Conservation (phyloP, 2,329 filamentous ascomycete species). For the Trichophyton verrucosum region DNA sequence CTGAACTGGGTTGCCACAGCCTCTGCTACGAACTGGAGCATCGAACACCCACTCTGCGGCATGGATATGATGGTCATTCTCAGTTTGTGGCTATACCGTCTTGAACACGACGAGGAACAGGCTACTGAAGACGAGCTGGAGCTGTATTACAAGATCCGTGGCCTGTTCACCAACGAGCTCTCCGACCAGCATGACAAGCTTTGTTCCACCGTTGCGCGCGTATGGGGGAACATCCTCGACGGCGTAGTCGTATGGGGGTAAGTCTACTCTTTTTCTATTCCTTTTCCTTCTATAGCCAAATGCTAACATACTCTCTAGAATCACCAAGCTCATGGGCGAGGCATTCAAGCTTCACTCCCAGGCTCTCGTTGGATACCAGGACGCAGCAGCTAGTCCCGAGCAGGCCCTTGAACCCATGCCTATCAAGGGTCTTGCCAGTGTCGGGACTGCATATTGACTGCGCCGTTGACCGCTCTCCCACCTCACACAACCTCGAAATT, state of each 20-base stretch:
- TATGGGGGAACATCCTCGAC: constrained; percentile 97
- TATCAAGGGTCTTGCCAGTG: constrained; percentile 32
- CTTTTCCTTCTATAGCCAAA: not conserved
- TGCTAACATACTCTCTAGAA: constrained; percentile 30
- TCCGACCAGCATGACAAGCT: constrained; percentile 74
- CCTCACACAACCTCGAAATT: not conserved
- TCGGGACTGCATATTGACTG: constrained; percentile 31
- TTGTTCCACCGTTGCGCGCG: constrained; percentile 84
- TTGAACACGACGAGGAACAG: constrained; percentile 94
- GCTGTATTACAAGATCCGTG: constrained; percentile 58
- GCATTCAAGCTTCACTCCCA: constrained; percentile 95
- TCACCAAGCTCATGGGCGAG: constrained; percentile 81
- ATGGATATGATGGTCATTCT: constrained; percentile 97
- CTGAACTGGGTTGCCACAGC: constrained; percentile 97
- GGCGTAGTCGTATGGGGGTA: constrained; percentile 99
- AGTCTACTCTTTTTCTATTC: constrained; percentile 34
- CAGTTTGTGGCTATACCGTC: constrained; percentile 93
- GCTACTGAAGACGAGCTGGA: constrained; percentile 32
- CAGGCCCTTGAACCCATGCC: constrained; percentile 33
- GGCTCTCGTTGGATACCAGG: constrained; percentile 86
- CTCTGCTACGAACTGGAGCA: constrained; percentile 96
- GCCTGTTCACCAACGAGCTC: constrained; percentile 74
- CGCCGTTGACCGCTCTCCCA: not conserved
- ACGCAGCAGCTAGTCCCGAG: constrained; percentile 31
- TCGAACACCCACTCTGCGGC: constrained; percentile 91